A percentile compares a stretch with the other conserved stretches of the same genome.
Evolutionary conservation across 352 stramenopile species (phyloP).

Genomic region (Pythium biforme): DNA sequence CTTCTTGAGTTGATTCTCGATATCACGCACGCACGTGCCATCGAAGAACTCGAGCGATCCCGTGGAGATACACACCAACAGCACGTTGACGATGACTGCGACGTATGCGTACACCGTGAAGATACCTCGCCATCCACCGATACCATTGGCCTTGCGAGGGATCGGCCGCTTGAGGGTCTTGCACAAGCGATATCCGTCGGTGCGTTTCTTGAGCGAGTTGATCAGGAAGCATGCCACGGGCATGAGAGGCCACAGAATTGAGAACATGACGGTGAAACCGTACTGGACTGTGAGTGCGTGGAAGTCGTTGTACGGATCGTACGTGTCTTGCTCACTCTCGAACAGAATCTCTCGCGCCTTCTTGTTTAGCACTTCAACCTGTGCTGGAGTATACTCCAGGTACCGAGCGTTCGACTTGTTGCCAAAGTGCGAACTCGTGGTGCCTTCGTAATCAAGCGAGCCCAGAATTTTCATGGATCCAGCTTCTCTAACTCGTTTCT

Average conservation of each 20-base stretch:
- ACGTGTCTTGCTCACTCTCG: conserved; percentile 41
- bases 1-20: conserved; percentile 31
- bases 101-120: conserved; percentile 37
- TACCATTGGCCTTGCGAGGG: conserved; percentile 40
- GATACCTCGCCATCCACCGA: conserved; percentile 38
- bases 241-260: conserved; percentile 45
- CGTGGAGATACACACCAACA: conserved; percentile 40
- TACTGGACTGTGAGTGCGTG: conserved; percentile 41
- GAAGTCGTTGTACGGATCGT: conserved; percentile 53
- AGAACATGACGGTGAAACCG: conserved; percentile 51
- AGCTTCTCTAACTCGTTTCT: conserved; percentile 65
- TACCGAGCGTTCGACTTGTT: conserved; percentile 43
- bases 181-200: conserved; percentile 36
- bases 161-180: conserved; percentile 44
- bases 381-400: conserved; percentile 28
- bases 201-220: conserved; percentile 42
- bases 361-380: conserved; percentile 37
- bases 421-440: conserved; percentile 66
- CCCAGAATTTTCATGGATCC: conserved; percentile 83
- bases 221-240: conserved; percentile 42
- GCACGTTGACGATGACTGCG: conserved; percentile 40
- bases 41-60: conserved; percentile 41
- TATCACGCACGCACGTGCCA: conserved; percentile 31
- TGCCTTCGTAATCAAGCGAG: conserved; percentile 73
- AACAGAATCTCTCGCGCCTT: conserved; percentile 42